A percentile compares a stretch with the other conserved stretches of the same genome.
phyloP scores from a whole-genome alignment of 768 basidiomycete genomes.

The Dacryopinax primogenitus region DNA sequence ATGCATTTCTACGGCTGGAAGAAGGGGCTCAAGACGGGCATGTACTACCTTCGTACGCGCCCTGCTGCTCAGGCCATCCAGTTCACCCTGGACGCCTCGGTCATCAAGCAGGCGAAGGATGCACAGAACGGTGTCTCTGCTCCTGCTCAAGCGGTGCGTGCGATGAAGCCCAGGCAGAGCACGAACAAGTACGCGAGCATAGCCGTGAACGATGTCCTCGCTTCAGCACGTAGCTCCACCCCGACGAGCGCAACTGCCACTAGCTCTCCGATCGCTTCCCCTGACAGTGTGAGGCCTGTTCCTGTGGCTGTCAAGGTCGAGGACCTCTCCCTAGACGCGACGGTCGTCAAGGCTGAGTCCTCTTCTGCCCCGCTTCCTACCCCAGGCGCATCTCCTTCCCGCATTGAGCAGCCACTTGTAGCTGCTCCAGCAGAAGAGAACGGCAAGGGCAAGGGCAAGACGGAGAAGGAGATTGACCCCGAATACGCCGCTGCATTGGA shows the following conservation, averaged over 20 bases:
- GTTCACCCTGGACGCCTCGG: constrained; percentile 82
- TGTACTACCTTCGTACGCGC: constrained; percentile 92
- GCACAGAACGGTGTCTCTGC: constrained; percentile 20
- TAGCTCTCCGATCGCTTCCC: constrained; percentile 9
- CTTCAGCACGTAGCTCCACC: constrained; percentile 19
- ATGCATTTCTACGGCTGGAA: constrained; percentile 99
- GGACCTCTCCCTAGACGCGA: constrained; percentile 23
- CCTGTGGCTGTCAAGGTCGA: constrained; percentile 21
- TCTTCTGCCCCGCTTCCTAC: constrained; percentile 12
- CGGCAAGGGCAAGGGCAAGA: constrained; percentile 27
- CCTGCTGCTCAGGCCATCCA: constrained; percentile 94
- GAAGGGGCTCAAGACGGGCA: constrained; percentile 96
- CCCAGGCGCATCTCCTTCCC: constrained; percentile 9
- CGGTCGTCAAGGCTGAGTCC: background rate
- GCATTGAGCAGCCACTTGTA: constrained; percentile 1
- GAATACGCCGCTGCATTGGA: constrained; percentile 71
- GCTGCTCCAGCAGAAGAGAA: constrained; percentile 24
- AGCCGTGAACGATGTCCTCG: constrained; percentile 14
- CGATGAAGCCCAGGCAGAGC: constrained; percentile 3
- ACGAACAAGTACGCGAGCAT: constrained; percentile 1
- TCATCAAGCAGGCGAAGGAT: constrained; percentile 48
- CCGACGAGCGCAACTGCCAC: background rate
- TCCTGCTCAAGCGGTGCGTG: background rate
- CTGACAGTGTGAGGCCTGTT: constrained; percentile 10
- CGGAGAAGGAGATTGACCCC: constrained; percentile 39